Conservation (phyloP, 1,284 basidiomycete species). For the Athelia psychrophila region DNA sequence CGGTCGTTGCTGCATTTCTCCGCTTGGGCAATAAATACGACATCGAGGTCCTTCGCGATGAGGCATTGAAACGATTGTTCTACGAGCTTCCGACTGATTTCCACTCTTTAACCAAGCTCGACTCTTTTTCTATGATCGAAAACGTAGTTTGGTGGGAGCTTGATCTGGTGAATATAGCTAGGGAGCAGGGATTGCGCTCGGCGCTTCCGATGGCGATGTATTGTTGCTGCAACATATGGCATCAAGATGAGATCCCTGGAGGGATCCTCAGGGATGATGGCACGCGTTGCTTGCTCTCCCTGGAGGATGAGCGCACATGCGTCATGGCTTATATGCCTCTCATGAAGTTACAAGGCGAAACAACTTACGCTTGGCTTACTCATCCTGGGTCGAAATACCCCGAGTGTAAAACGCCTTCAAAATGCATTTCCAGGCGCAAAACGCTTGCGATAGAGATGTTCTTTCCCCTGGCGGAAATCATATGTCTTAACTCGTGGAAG, state of each 20-base stretch:
- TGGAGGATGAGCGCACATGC: too few species aligned
- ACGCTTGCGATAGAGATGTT: background rate
- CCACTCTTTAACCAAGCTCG: background rate
- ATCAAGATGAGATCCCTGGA: too few species aligned
- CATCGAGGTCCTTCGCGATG: background rate
- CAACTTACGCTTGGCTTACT: too few species aligned
- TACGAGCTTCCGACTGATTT: background rate
- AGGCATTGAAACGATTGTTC: background rate
- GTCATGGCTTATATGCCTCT: too few species aligned
- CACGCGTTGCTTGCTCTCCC: too few species aligned
- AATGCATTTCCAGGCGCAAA: background rate
- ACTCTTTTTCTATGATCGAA: too few species aligned
- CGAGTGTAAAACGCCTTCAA: too few species aligned
- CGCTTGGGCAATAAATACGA: background rate
- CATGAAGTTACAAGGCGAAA: too few species aligned
- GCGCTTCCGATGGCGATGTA: background rate
- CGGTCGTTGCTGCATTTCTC: background rate
- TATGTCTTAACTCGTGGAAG: background rate
- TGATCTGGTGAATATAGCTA: background rate
- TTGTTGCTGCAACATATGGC: background rate
- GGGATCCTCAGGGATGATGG: too few species aligned
- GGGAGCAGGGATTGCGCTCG: background rate
- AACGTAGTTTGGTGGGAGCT: background rate
- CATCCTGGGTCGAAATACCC: too few species aligned
- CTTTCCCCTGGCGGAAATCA: background rate